Base-by-base conservation (phyloP, 2,329 filamentous ascomycete species). In the Aspergillus novoparasiticus region DNA sequence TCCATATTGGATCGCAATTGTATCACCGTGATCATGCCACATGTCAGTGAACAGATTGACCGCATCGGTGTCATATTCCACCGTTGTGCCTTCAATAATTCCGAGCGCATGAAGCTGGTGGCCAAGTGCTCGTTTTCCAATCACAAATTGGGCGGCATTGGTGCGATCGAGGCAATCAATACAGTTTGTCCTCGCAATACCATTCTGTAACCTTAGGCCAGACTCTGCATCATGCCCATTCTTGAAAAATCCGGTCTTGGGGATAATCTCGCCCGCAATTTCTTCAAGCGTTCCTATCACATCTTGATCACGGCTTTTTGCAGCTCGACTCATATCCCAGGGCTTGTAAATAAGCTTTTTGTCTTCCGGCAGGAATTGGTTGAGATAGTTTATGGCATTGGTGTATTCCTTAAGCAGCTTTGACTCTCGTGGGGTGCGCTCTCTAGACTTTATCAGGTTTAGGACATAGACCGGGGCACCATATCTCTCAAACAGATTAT, bases 1-100 rank as follows among this genome's bases (percentile, higher is more conserved):
- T 61, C 95, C 95, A 71, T 99, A 99, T 76, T 99, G 95, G 59
- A 98, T 91, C 1, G 95, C 95, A 72, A 99, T 98, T 4, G 94
- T 97, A 77, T 99, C 95, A 62, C 95, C 95, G 74, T 99, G 95
- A 69, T 96, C 93, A 76, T 98, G 94, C 80, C 94, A 97, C 94
- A 99, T 98, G 72, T 96, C 92, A 1, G 95, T 98, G 71, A 99
- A 97, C 11, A 97, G 86, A 71, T 98, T 97, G 62, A 97, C 91
- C 2, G 93, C 93, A 79, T 99, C 95, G 0, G 93, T 97, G 72
- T 99, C 95, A 73, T 97, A 99, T 63, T 94, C 90, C 58, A 99
- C 87, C 1, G 86, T 87, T 1, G 90, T 90, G 43, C 90, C 86
- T 62, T 89, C 87, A 32, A 98, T 89, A 34, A 99, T 90, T 6